Conservation (phyloP, 2,329 filamentous ascomycete genomes). For the Botryotinia calthae region DNA sequence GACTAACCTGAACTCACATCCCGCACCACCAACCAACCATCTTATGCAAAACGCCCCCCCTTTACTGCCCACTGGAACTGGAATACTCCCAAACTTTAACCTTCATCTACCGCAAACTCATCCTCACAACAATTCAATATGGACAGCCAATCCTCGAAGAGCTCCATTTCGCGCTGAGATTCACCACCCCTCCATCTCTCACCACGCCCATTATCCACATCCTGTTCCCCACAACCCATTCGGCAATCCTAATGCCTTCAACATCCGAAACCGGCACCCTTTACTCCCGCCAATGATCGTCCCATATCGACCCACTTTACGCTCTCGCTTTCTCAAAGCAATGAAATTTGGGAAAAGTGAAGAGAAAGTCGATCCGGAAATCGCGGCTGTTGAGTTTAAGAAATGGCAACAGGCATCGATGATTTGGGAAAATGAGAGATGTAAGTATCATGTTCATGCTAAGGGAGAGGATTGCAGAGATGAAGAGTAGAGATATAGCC, state of each 20-base stretch:
- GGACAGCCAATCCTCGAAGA: not conserved
- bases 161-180: not conserved
- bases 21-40: not conserved
- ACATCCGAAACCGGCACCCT: not conserved
- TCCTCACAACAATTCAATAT: not conserved
- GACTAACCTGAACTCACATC: no score
- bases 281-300: not conserved
- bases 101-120: not conserved
- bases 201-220: not conserved
- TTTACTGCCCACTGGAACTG: not conserved
- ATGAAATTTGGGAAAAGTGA: not conserved
- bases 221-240: not conserved
- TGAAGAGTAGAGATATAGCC: not conserved
- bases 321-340: not conserved
- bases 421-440: not conserved
- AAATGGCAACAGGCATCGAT: not conserved
- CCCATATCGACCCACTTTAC: not conserved
- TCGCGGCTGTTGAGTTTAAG: not conserved
- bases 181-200: not conserved
- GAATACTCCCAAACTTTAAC: not conserved
- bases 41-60: not conserved
- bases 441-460: not conserved
- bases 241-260: not conserved
- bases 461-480: not conserved
- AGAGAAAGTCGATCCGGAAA: not conserved